These are phyloP conservation scores for Ustulina deusta DNA, from an alignment of 2,329 filamentous ascomycete species.

Conservation along the genomic window DNA sequence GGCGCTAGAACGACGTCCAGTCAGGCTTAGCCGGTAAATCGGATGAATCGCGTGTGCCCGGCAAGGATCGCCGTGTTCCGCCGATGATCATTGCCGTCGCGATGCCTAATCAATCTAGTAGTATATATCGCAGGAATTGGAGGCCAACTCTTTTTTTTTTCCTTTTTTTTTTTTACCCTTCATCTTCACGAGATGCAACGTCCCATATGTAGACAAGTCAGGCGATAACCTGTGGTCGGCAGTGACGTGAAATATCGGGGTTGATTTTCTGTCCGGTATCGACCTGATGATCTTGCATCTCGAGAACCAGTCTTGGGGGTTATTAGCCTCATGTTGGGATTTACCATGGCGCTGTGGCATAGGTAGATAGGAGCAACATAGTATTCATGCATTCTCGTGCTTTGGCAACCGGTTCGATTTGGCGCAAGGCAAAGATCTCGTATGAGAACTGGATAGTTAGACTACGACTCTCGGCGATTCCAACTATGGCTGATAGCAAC, in stretches of 20 bases:
- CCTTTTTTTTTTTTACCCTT: neutral
- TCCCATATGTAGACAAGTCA: slow-evolving; percentile 8
- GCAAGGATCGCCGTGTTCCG: slow-evolving; percentile 13
- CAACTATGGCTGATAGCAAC: no score
- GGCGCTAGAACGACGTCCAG: slow-evolving; percentile 16
- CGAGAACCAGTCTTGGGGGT: neutral
- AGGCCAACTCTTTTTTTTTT: slow-evolving; percentile 2
- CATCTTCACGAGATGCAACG: slow-evolving; percentile 22
- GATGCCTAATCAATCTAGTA: neutral
- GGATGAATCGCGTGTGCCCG: slow-evolving; percentile 24
- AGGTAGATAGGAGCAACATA: neutral
- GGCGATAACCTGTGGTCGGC: neutral
- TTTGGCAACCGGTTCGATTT: no score
- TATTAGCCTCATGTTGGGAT: neutral
- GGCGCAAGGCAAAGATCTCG: no score
- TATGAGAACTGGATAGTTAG: no score
- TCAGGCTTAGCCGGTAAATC: slow-evolving; percentile 24
- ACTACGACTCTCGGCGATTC: no score
- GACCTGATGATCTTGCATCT: neutral
- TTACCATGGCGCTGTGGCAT: neutral
- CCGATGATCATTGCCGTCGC: slow-evolving; percentile 25
- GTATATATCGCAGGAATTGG: neutral
- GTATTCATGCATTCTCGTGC: no score
- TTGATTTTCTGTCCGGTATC: neutral
- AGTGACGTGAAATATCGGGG: neutral